A percentile compares a stretch with the other conserved stretches of the same genome.
These are phyloP conservation scores for Ascocoryne sarcoides DNA, from an alignment of 2,329 filamentous ascomycete genomes.

Conservation along the genomic window DNA sequence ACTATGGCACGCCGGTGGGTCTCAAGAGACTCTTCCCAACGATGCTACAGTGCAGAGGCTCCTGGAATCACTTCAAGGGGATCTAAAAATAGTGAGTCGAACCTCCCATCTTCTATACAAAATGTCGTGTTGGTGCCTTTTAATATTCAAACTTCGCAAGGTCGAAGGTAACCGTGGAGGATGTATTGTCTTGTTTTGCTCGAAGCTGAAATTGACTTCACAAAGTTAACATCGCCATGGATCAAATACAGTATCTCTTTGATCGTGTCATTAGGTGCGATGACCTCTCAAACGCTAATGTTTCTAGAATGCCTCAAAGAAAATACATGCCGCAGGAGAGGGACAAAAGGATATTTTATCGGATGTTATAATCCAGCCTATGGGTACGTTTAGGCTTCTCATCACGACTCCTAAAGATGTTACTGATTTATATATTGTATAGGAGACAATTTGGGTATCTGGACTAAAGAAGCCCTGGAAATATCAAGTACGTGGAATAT, in stretches of 20 bases:
- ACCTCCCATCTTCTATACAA: too few relatives aligned
- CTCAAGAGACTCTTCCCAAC: background rate
- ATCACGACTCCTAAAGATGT: background rate
- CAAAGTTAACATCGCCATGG: too few relatives aligned
- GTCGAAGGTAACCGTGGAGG: too few relatives aligned
- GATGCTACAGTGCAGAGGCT: conserved; percentile 2
- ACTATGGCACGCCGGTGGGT: conserved; percentile 3
- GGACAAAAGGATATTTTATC: background rate
- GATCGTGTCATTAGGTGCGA: too few relatives aligned
- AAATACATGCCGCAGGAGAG: background rate
- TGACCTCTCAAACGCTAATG: background rate
- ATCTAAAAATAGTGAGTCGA: conserved; percentile 2
- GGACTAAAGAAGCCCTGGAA: background rate
- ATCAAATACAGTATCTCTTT: too few relatives aligned
- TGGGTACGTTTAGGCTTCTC: background rate
- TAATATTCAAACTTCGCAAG: too few relatives aligned
- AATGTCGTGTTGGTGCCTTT: too few relatives aligned
- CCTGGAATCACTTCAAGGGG: conserved; percentile 1
- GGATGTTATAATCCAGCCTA: background rate
- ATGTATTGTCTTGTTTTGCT: too few relatives aligned
- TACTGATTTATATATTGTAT: background rate
- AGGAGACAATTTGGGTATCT: background rate
- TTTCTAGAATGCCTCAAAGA: background rate
- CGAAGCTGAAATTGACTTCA: too few relatives aligned
- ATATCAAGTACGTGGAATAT: background rate